Conservation (phyloP, 192 early-diverging fungal species). For the Gonapodya prolifera region DNA sequence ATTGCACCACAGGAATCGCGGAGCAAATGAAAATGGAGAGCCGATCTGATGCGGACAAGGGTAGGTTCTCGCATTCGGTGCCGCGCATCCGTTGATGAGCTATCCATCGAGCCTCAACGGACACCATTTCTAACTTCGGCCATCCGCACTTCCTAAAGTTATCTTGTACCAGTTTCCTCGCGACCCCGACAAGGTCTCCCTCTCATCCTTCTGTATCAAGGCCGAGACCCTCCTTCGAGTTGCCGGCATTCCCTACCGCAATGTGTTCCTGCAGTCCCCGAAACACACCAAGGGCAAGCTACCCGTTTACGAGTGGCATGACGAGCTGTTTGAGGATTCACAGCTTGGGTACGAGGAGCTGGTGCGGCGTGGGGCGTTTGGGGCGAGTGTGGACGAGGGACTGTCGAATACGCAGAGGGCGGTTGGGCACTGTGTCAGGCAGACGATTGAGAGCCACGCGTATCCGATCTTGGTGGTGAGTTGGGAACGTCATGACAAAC, state of each 20-base stretch:
- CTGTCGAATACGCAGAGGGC: background rate
- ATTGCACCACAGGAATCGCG: background rate
- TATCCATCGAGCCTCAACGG: background rate
- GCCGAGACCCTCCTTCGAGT: conserved; percentile 1
- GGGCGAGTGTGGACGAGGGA: background rate
- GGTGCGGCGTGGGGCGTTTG: background rate
- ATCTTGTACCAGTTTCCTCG: conserved; percentile 1
- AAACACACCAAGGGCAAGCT: background rate
- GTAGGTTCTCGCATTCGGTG: background rate
- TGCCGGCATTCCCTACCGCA: conserved; percentile 2
- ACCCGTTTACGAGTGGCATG: background rate
- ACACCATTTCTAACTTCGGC: background rate
- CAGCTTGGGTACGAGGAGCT: conserved; percentile 7
- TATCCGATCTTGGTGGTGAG: background rate
- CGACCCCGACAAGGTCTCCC: background rate
- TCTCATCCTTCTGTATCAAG: background rate
- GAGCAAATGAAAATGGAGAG: background rate
- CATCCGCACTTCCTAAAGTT: background rate
- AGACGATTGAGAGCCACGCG: background rate
- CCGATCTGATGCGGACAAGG: background rate
- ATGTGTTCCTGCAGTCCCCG: background rate
- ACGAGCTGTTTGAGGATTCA: background rate
- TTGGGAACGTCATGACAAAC: background rate
- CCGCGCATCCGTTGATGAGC: background rate
- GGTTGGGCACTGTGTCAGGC: background rate